phyloP scores from a whole-genome alignment of 306 rosid species.

The Trifolium fragiferum region DNA sequence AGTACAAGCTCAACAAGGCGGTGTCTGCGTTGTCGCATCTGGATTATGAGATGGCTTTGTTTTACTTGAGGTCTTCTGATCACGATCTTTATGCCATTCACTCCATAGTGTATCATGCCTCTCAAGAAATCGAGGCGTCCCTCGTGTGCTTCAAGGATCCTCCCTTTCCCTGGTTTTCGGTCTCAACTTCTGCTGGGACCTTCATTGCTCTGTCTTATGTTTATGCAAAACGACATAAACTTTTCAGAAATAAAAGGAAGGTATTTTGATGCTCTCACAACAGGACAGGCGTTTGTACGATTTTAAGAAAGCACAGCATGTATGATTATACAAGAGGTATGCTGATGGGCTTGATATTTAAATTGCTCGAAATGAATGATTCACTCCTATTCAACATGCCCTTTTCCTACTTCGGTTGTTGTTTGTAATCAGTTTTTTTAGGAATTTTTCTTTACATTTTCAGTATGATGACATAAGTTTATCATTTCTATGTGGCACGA shows the following conservation, averaged over 20 bases:
- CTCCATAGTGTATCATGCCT: slow-evolving; percentile 74
- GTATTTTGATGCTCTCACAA: slow-evolving; percentile 71
- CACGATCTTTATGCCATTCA: slow-evolving; percentile 90
- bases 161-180: slow-evolving; percentile 77
- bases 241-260: slow-evolving; percentile 89
- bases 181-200: slow-evolving; percentile 54
- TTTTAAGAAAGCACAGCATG: slow-evolving; percentile 55
- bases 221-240: slow-evolving; percentile 63
- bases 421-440: slow-evolving; percentile 26
- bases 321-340: slow-evolving; percentile 59
- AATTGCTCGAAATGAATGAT: slow-evolving; percentile 37
- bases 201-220: slow-evolving; percentile 69
- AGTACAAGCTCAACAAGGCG: slow-evolving; percentile 88
- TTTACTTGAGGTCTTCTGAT: slow-evolving; percentile 80
- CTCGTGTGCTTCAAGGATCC: slow-evolving; percentile 92
- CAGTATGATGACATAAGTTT: slow-evolving; percentile 18
- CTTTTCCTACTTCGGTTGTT: slow-evolving; percentile 30
- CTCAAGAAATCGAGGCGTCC: slow-evolving; percentile 89
- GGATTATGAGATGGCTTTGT: slow-evolving; percentile 87
- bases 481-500: slow-evolving; percentile 33
- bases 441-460: slow-evolving; percentile 36
- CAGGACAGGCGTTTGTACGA: slow-evolving; percentile 55
- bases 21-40: slow-evolving; percentile 84
- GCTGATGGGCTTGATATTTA: slow-evolving; percentile 48
- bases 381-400: slow-evolving; percentile 33